Conservation (phyloP, 306 rosid species). For the Corylus americana region DNA sequence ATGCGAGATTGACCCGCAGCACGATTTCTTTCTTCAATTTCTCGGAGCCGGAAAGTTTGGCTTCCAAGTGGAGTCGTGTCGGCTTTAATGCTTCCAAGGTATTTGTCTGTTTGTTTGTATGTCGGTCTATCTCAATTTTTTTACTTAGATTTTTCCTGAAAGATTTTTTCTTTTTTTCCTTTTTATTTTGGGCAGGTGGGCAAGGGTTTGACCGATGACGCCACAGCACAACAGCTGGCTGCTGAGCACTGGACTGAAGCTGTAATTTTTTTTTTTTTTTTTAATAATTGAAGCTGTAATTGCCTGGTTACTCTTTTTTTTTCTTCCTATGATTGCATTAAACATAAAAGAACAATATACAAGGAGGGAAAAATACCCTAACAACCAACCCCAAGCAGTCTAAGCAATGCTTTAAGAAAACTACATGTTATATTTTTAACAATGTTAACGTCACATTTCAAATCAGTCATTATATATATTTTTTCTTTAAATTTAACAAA, state of each 20-base stretch:
- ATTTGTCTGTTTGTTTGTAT: too few species aligned
- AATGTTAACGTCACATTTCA: too few species aligned
- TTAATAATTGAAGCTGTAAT: slow-evolving; percentile 67
- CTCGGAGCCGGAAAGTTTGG: slow-evolving; percentile 53
- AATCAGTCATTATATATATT: too few species aligned
- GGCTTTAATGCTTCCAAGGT: slow-evolving; percentile 83
- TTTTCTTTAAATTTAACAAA: too few species aligned
- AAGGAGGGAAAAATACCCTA: too few species aligned
- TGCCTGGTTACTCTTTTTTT: too few species aligned
- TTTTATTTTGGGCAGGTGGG: slow-evolving; percentile 70
- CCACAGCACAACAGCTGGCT: slow-evolving; percentile 88
- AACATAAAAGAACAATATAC: too few species aligned
- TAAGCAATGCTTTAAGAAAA: too few species aligned
- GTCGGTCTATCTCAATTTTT: too few species aligned
- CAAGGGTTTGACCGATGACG: slow-evolving; percentile 77
- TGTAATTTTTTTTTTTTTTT: background rate
- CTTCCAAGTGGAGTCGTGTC: slow-evolving; percentile 70
- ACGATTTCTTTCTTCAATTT: slow-evolving; percentile 89
- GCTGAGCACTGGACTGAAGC: slow-evolving; percentile 99
- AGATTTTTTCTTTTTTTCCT: background rate
- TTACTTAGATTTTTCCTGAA: background rate
- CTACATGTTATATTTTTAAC: too few species aligned
- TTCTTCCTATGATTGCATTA: too few species aligned
- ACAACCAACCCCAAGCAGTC: too few species aligned
- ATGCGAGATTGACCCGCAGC: slow-evolving; percentile 59